phyloP scores from a whole-genome alignment of 2,329 filamentous ascomycete genomes.

The Epichloe coenophiala region DNA sequence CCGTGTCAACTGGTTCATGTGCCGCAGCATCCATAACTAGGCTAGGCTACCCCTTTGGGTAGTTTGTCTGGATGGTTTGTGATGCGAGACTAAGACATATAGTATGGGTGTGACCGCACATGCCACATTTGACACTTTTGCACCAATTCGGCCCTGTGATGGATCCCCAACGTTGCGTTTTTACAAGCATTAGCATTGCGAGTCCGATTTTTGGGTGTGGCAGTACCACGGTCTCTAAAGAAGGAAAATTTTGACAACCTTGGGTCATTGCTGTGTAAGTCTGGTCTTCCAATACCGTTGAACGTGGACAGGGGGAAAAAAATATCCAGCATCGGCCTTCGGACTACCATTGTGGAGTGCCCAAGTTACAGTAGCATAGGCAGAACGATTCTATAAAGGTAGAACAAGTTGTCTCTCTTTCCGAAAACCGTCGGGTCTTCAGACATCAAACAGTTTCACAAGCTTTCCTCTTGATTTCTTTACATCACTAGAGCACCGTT shows the following conservation, averaged over 20 bases:
- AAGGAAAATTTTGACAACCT: background rate
- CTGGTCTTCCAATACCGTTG: background rate
- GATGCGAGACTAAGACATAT: background rate
- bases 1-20: background rate
- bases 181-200: background rate
- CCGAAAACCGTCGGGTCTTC: background rate
- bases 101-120: background rate
- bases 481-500: background rate
- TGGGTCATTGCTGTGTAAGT: background rate
- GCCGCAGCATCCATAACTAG: background rate
- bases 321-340: background rate
- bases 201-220: background rate
- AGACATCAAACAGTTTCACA: background rate
- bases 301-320: background rate
- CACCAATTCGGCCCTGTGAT: background rate
- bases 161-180: slow-evolving; percentile 1
- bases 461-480: background rate
- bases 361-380: background rate
- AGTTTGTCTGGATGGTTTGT: background rate
- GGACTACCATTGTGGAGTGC: background rate
- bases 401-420: background rate
- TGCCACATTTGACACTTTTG: background rate
- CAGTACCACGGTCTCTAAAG: background rate
- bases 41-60: slow-evolving; percentile 1
- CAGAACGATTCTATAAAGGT: background rate